Conservation (phyloP, 441 rosid species). For the Populus hybrid region DNA sequence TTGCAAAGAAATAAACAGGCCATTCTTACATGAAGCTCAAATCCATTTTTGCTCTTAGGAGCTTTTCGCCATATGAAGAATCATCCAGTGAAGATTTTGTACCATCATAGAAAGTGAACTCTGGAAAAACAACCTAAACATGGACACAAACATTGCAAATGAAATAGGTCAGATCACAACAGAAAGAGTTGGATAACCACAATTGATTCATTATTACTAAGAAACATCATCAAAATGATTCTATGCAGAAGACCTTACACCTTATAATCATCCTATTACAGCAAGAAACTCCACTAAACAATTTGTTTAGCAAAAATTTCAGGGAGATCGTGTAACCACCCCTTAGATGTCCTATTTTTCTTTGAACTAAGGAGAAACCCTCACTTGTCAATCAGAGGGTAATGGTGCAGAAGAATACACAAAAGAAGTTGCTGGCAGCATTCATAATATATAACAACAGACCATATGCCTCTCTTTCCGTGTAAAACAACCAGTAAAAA, state of each 20-base stretch:
- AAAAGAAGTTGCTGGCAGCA: not conserved
- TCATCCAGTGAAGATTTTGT: constrained; percentile 87
- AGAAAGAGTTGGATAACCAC: not conserved
- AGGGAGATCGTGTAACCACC: not conserved
- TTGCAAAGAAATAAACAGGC: constrained; percentile 1
- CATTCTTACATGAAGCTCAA: constrained; percentile 91
- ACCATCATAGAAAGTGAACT: constrained; percentile 96
- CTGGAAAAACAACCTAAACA: constrained; percentile 83
- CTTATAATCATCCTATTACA: not conserved
- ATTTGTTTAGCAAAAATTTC: not conserved
- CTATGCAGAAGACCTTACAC: not conserved
- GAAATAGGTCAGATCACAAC: not conserved
- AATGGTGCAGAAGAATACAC: not conserved
- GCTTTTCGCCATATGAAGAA: constrained; percentile 83
- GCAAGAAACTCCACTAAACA: not conserved
- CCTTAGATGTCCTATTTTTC: not conserved
- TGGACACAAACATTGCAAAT: not conserved
- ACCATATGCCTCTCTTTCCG: not conserved
- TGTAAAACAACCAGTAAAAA: too few relatives aligned
- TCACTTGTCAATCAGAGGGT: not conserved
- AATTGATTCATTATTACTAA: not conserved
- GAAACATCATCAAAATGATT: not conserved
- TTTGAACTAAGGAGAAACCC: not conserved
- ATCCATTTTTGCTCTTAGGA: constrained; percentile 94
- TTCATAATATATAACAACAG: not conserved